Percentiles rank a stretch among this genome's conserved stretches.
phyloP scores from a whole-genome alignment of 2,329 filamentous ascomycete species.

The Coniochaeta pulveracea region DNA sequence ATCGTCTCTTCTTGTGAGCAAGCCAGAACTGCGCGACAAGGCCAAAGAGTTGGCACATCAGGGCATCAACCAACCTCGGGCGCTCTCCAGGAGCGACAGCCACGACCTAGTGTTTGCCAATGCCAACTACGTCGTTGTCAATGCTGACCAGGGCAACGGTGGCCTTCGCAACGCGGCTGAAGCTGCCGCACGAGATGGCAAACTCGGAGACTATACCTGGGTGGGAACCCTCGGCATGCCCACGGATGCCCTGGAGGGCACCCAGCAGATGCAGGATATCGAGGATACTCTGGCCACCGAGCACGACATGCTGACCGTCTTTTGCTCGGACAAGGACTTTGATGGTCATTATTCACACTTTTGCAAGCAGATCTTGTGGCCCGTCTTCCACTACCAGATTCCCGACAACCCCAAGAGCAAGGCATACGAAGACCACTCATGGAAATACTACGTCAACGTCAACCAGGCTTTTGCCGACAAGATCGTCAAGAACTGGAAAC shows the following conservation, averaged over 20 bases:
- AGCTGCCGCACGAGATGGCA: constrained; percentile 59
- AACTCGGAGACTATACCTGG: constrained; percentile 69
- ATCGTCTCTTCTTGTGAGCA: constrained; percentile 62
- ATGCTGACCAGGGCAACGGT: constrained; percentile 84
- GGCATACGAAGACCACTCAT: constrained; percentile 93
- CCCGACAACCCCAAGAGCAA: constrained; percentile 98
- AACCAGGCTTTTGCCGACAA: constrained; percentile 90
- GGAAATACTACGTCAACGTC: constrained; percentile 85
- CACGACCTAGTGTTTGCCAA: constrained; percentile 62
- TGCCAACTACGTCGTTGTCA: constrained; percentile 74
- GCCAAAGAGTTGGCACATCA: constrained; percentile 45
- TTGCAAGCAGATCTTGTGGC: constrained; percentile 96
- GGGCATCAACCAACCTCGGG: constrained; percentile 43
- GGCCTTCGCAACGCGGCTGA: constrained; percentile 82
- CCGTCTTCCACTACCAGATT: constrained; percentile 96
- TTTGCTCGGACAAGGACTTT: constrained; percentile 82
- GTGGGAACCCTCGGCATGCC: constrained; percentile 91
- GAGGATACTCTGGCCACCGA: constrained; percentile 71
- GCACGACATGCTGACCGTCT: constrained; percentile 73
- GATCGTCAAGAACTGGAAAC: constrained; percentile 86
- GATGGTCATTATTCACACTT: constrained; percentile 92
- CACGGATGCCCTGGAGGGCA: constrained; percentile 69
- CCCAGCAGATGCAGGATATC: constrained; percentile 70
- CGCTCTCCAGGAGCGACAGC: constrained; percentile 44
- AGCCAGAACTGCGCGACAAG: constrained; percentile 39